phyloP scores from a whole-genome alignment of 2,329 filamentous ascomycete genomes.

The Phialocephala sp. region DNA sequence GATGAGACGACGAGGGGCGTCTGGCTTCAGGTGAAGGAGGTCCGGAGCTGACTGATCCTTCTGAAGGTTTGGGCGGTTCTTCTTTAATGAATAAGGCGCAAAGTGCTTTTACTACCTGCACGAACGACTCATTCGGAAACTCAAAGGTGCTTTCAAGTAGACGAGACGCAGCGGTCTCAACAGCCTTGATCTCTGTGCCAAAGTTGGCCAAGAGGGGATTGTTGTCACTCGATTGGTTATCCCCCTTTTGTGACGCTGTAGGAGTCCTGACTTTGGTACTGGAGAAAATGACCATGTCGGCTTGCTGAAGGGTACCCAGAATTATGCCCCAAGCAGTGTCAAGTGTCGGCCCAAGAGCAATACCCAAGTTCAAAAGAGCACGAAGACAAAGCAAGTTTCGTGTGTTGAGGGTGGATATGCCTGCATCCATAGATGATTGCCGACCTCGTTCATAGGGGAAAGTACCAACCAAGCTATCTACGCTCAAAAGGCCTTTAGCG shows the following conservation, averaged over 20 bases:
- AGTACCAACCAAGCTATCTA: slow-evolving; percentile 71
- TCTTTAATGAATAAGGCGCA: slow-evolving; percentile 68
- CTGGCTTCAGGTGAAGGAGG: slow-evolving; percentile 33
- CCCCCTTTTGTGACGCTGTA: slow-evolving; percentile 55
- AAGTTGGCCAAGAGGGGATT: slow-evolving; percentile 66
- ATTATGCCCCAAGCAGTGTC: slow-evolving; percentile 88
- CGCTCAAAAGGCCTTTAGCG: slow-evolving; percentile 73
- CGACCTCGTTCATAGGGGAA: slow-evolving; percentile 64
- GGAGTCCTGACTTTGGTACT: slow-evolving; percentile 58
- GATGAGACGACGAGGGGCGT: slow-evolving; percentile 41
- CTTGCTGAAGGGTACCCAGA: slow-evolving; percentile 89
- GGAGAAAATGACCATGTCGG: slow-evolving; percentile 80
- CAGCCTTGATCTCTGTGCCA: slow-evolving; percentile 80
- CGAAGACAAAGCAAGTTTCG: slow-evolving; percentile 89
- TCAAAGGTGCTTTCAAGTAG: slow-evolving; percentile 92
- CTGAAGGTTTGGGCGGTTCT: slow-evolving; percentile 27
- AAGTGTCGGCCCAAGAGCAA: slow-evolving; percentile 88
- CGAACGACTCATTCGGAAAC: slow-evolving; percentile 83
- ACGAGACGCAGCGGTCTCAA: slow-evolving; percentile 84
- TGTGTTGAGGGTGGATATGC: slow-evolving; percentile 69
- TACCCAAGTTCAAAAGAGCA: slow-evolving; percentile 92
- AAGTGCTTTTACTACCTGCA: slow-evolving; percentile 76
- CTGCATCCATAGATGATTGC: slow-evolving; percentile 62
- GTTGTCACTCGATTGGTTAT: slow-evolving; percentile 47
- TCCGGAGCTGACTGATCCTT: slow-evolving; percentile 37